A percentile compares a stretch with the other conserved stretches of the same genome.
These are phyloP conservation scores for Fusarium sp. DNA, from an alignment of 2,329 filamentous ascomycete species.

Conservation along the genomic window DNA sequence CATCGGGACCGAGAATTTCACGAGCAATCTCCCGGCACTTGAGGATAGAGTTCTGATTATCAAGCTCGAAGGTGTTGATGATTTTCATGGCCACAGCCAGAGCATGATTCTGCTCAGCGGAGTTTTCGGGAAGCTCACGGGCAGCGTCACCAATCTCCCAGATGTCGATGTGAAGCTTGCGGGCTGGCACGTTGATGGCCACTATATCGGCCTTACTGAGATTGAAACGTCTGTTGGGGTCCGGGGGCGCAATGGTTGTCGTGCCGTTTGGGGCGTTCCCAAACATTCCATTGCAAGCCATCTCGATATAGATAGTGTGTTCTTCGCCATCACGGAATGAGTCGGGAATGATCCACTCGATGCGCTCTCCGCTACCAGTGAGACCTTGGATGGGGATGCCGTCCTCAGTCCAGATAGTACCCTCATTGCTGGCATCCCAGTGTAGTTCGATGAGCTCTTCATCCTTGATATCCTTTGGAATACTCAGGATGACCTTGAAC, in stretches of 20 bases:
- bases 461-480: conserved; percentile 78
- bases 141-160: conserved; percentile 97
- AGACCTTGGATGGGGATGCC: conserved; percentile 92
- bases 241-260: conserved; percentile 83
- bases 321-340: conserved; percentile 85
- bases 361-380: conserved; percentile 87
- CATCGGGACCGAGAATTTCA: conserved; percentile 82
- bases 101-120: conserved; percentile 89
- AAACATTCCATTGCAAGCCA: conserved; percentile 99
- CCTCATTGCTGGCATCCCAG: conserved; percentile 96
- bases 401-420: conserved; percentile 90
- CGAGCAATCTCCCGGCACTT: conserved; percentile 85
- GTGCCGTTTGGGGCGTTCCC: conserved; percentile 89
- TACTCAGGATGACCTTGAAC: conserved; percentile 86
- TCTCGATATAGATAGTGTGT: conserved; percentile 94
- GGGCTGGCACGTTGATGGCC: conserved; percentile 86
- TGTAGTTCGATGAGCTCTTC: conserved; percentile 92
- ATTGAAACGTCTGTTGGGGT: conserved; percentile 84
- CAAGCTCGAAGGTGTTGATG: conserved; percentile 88
- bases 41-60: conserved; percentile 80
- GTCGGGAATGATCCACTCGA: conserved; percentile 90
- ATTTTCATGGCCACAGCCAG: conserved; percentile 86
- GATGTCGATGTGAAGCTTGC: conserved; percentile 88
- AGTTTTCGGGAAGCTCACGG: conserved; percentile 87
- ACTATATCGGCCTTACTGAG: conserved; percentile 86